Evolutionary conservation across 192 early-diverging fungal species (phyloP).

Genomic region (Linnemannia hyalina): DNA sequence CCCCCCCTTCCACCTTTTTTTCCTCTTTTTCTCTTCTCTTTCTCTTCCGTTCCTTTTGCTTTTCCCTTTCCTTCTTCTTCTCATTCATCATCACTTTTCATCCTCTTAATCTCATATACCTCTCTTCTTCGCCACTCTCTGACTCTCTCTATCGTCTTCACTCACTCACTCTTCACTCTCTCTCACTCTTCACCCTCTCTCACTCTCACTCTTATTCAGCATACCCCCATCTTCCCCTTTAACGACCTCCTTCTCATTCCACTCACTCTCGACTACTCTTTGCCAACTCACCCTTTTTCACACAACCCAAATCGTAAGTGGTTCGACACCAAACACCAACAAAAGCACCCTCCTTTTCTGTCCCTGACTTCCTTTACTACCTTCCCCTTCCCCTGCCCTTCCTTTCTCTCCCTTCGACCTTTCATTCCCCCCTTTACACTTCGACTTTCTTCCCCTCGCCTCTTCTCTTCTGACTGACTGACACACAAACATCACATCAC

Average conservation of each 20-base stretch:
- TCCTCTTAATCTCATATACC: neutral
- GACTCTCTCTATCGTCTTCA: neutral
- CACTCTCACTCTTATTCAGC: neutral
- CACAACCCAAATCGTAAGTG: too few relatives aligned
- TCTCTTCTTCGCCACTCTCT: neutral
- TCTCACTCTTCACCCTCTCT: neutral
- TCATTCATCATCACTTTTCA: neutral
- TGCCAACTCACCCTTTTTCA: neutral
- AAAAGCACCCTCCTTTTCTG: neutral
- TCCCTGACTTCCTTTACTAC: neutral
- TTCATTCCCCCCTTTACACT: neutral
- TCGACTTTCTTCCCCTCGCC: neutral
- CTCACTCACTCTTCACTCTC: neutral
- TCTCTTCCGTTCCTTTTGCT: neutral
- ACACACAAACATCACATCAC: neutral
- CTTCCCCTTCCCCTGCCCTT: neutral
- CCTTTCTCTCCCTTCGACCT: neutral
- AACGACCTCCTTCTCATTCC: neutral
- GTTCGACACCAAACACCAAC: too few relatives aligned
- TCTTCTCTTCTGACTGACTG: neutral
- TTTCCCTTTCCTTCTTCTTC: neutral
- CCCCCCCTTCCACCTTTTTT: neutral
- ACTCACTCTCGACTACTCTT: neutral
- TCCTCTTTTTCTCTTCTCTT: constrained; percentile 5
- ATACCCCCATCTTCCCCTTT: neutral